Evolutionary conservation across 148 eudicot genomes (phyloP).

Genomic region (Polygonum maritimum): DNA sequence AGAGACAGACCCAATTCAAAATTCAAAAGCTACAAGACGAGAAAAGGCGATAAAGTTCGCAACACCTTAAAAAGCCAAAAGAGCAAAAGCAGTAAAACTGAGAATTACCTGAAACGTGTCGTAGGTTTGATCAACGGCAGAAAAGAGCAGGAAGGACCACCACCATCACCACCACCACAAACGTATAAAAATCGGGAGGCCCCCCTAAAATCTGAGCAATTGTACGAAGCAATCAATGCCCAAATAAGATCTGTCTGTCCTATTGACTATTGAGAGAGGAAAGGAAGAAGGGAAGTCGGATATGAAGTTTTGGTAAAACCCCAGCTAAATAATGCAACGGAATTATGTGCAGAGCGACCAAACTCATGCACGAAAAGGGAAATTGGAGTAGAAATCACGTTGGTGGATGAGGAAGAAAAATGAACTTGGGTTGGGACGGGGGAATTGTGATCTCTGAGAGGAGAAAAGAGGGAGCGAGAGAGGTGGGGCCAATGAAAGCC

Average conservation of each 20-base stretch:
- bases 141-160: slow-evolving; percentile 1
- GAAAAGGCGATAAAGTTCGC: neutral
- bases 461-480: neutral
- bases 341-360: neutral
- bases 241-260: neutral
- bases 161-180: no score
- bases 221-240: neutral
- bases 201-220: neutral
- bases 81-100: neutral
- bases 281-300: neutral
- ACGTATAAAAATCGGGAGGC: neutral
- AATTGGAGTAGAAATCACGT: slow-evolving; percentile 5
- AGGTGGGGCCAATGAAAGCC: slow-evolving; percentile 1
- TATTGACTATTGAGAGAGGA: neutral
- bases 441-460: neutral
- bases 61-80: neutral
- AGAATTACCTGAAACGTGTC: slow-evolving; percentile 1
- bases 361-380: neutral
- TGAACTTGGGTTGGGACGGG: neutral
- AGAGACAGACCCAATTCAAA: slow-evolving; percentile 3
- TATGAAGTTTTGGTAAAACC: neutral
- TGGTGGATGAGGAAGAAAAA: neutral
- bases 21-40: neutral
- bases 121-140: slow-evolving; percentile 1
- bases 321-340: neutral